phyloP scores from a whole-genome alignment of 2,329 filamentous ascomycete species.

The Blastomyces percursus region DNA sequence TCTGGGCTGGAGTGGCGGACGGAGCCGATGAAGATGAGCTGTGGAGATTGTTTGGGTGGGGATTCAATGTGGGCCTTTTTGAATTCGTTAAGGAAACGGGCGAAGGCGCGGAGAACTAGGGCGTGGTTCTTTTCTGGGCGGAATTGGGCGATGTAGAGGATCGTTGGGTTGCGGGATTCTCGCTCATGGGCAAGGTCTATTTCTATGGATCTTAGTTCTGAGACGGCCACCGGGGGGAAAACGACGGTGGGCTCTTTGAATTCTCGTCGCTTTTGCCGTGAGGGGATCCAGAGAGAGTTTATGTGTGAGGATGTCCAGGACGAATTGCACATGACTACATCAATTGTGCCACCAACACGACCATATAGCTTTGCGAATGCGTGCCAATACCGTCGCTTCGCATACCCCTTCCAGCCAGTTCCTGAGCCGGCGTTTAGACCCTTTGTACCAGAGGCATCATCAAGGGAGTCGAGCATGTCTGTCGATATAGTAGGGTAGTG shows the following conservation, averaged over 20 bases:
- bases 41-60: constrained; percentile 31
- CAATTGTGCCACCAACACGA: constrained; percentile 68
- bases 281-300: constrained; percentile 61
- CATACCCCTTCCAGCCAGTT: constrained; percentile 54
- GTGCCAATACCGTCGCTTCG: constrained; percentile 77
- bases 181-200: constrained; percentile 53
- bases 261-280: constrained; percentile 33
- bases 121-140: constrained; percentile 94
- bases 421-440: constrained; percentile 80
- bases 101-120: constrained; percentile 74
- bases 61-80: constrained; percentile 26
- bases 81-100: constrained; percentile 54
- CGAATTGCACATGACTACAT: constrained; percentile 96
- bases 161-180: constrained; percentile 57
- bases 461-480: constrained; percentile 83
- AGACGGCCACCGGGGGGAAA: constrained; percentile 85
- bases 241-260: constrained; percentile 51
- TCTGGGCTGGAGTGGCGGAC: constrained; percentile 58
- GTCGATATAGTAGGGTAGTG: constrained; percentile 98
- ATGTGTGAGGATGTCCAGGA: constrained; percentile 87
- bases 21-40: constrained; percentile 73
- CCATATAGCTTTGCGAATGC: constrained; percentile 74
- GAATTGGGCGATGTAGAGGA: constrained; percentile 96
- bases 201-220: constrained; percentile 66
- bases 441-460: constrained; percentile 51